These are phyloP conservation scores for Russula compacta DNA, from an alignment of 768 basidiomycete genomes.

Conservation along the genomic window DNA sequence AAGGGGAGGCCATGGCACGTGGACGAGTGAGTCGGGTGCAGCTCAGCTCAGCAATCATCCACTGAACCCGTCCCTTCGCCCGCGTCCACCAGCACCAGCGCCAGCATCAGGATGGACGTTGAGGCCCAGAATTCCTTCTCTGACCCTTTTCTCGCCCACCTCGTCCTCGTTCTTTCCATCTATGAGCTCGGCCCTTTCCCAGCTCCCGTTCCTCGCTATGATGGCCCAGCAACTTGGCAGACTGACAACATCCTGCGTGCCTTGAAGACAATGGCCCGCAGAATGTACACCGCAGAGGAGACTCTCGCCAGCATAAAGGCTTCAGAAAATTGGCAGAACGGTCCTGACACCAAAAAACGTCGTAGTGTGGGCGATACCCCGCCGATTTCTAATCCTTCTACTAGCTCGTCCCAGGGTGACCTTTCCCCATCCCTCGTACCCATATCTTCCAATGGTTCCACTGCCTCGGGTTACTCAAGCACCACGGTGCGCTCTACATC, in stretches of 20 bases:
- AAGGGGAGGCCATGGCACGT: too few species aligned
- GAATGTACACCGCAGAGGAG: constrained; percentile 21
- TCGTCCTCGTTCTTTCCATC: constrained; percentile 19
- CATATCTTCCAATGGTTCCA: neutral
- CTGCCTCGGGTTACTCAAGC: constrained; percentile 6
- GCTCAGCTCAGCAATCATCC: neutral
- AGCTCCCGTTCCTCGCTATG: constrained; percentile 18
- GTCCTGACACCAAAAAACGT: constrained; percentile 19
- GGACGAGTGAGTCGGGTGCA: neutral
- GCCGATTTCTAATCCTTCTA: constrained; percentile 4
- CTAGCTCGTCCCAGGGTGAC: constrained; percentile 12
- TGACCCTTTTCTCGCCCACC: constrained; percentile 18
- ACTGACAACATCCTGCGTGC: constrained; percentile 15
- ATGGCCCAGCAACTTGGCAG: constrained; percentile 21
- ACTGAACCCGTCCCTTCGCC: neutral
- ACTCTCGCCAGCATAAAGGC: constrained; percentile 19
- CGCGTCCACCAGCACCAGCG: neutral
- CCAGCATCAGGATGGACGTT: constrained; percentile 1
- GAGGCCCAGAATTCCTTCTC: neutral
- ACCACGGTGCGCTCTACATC: constrained; percentile 10
- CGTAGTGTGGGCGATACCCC: constrained; percentile 21
- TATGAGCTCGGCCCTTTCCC: constrained; percentile 21
- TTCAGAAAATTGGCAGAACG: constrained; percentile 17
- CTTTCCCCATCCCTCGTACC: neutral
- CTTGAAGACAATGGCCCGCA: constrained; percentile 16